These are phyloP conservation scores for Kodamaea arcana DNA, from an alignment of 1,139 yeast species.

Conservation along the genomic window DNA sequence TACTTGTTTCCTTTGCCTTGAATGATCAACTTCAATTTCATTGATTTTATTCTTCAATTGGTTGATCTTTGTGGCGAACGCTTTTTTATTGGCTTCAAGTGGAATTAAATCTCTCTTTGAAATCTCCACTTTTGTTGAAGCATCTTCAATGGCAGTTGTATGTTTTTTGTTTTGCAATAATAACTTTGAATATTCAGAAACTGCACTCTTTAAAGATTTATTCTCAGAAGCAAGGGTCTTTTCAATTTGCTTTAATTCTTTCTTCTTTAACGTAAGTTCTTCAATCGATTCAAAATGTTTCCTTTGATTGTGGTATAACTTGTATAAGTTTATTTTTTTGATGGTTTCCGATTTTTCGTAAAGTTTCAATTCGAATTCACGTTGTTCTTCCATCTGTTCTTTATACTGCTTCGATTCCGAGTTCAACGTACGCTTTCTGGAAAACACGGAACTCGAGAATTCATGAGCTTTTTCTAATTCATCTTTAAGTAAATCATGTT, in stretches of 20 bases:
- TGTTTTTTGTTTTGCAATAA: slow-evolving; percentile 40
- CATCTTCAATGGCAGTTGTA: slow-evolving; percentile 34
- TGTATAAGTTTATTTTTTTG: slow-evolving; percentile 55
- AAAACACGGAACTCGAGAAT: slow-evolving; percentile 59
- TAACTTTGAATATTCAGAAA: slow-evolving; percentile 45
- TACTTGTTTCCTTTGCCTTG: slow-evolving; percentile 47
- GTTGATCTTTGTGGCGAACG: slow-evolving; percentile 44
- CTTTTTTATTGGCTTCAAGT: slow-evolving; percentile 48
- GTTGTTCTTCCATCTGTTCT: slow-evolving; percentile 73
- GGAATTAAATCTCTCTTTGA: slow-evolving; percentile 54
- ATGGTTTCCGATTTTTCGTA: slow-evolving; percentile 45
- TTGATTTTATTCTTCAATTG: slow-evolving; percentile 49
- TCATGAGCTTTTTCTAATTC: slow-evolving; percentile 67
- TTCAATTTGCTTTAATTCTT: slow-evolving; percentile 27
- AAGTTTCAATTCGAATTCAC: slow-evolving; percentile 57
- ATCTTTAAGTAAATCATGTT: slow-evolving; percentile 66
- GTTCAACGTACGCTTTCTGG: slow-evolving; percentile 67
- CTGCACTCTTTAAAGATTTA: slow-evolving; percentile 25
- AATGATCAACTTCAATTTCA: slow-evolving; percentile 51
- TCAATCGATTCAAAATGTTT: slow-evolving; percentile 32
- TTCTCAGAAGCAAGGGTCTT: slow-evolving; percentile 21
- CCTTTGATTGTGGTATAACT: slow-evolving; percentile 61
- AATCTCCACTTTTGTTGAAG: slow-evolving; percentile 39
- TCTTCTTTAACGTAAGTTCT: slow-evolving; percentile 22
- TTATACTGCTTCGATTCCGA: slow-evolving; percentile 78